Conservation (phyloP, 2,329 filamentous ascomycete genomes). For the Aureobasidium zeae region DNA sequence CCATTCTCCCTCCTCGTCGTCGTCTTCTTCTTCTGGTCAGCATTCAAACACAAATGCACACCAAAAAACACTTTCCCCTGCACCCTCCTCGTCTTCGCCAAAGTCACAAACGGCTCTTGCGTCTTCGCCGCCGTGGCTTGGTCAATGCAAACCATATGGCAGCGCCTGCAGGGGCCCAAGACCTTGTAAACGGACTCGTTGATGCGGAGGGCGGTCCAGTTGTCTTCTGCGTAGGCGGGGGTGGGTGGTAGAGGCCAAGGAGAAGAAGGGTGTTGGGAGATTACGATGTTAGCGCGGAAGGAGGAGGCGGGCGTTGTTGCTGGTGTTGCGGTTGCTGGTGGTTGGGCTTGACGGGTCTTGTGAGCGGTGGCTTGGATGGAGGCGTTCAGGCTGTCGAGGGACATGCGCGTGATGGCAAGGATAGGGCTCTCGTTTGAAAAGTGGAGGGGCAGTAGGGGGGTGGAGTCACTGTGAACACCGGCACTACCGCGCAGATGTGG, state of each 20-base stretch:
- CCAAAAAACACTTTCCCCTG: slow-evolving; percentile 86
- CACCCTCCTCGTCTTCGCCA: slow-evolving; percentile 76
- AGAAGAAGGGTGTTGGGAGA: slow-evolving; percentile 46
- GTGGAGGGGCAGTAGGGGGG: slow-evolving; percentile 52
- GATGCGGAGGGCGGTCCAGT: slow-evolving; percentile 61
- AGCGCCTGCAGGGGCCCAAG: slow-evolving; percentile 75
- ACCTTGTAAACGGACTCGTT: slow-evolving; percentile 53
- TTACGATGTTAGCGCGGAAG: slow-evolving; percentile 82
- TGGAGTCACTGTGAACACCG: not conserved
- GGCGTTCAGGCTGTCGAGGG: slow-evolving; percentile 67
- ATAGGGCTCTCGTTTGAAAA: slow-evolving; percentile 93
- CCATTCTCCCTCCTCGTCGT: not conserved
- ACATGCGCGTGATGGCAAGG: slow-evolving; percentile 69
- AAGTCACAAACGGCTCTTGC: slow-evolving; percentile 78
- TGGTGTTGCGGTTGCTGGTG: slow-evolving; percentile 55
- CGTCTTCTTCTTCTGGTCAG: too few species aligned
- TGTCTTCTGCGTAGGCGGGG: slow-evolving; percentile 68
- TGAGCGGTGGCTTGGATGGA: slow-evolving; percentile 55
- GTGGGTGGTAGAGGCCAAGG: slow-evolving; percentile 36
- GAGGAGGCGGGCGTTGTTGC: too few species aligned
- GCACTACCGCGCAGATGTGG: slow-evolving; percentile 49
- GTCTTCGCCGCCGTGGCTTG: slow-evolving; percentile 69
- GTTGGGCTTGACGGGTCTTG: too few species aligned
- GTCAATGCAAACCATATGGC: slow-evolving; percentile 94
- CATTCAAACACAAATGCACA: slow-evolving; percentile 52